phyloP scores from a whole-genome alignment of 352 stramenopile genomes.

The Phytophthora vignae region DNA sequence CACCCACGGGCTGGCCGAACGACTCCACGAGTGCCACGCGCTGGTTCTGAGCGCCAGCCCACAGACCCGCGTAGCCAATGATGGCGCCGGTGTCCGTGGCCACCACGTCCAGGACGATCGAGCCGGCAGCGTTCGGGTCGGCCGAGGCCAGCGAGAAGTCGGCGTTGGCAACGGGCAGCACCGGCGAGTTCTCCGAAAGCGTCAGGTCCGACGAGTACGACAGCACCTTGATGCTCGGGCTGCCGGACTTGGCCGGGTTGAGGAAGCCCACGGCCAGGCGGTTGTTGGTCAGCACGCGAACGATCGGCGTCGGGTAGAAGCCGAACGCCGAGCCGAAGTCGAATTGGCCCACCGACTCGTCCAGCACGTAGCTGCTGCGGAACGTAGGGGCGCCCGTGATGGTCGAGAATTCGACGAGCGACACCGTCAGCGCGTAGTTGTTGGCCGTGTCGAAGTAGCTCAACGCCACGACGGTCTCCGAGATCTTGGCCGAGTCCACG shows the following conservation, averaged over 20 bases:
- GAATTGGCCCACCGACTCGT: slow-evolving; percentile 62
- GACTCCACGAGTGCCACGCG: slow-evolving; percentile 79
- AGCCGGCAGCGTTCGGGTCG: slow-evolving; percentile 56
- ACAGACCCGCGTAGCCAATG: slow-evolving; percentile 66
- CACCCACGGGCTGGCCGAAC: slow-evolving; percentile 70
- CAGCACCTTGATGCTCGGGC: slow-evolving; percentile 80
- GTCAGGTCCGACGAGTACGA: slow-evolving; percentile 68
- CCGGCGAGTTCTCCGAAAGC: slow-evolving; percentile 57
- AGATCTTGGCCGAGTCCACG: slow-evolving; percentile 71
- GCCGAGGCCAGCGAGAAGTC: slow-evolving; percentile 71
- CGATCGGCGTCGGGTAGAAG: slow-evolving; percentile 76
- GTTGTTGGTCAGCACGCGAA: slow-evolving; percentile 62
- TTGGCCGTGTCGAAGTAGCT: slow-evolving; percentile 77
- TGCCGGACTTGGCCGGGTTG: slow-evolving; percentile 77
- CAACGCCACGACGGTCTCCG: slow-evolving; percentile 65
- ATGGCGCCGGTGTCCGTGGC: slow-evolving; percentile 63
- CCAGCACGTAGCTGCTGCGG: slow-evolving; percentile 73
- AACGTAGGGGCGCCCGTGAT: slow-evolving; percentile 67
- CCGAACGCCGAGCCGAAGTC: slow-evolving; percentile 73
- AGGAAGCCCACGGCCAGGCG: slow-evolving; percentile 74
- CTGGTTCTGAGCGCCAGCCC: slow-evolving; percentile 65
- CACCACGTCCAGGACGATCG: slow-evolving; percentile 68
- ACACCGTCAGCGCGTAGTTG: slow-evolving; percentile 81
- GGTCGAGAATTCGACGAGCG: slow-evolving; percentile 70
- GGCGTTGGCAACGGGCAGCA: slow-evolving; percentile 73